Base-by-base conservation (phyloP, 2,329 filamentous ascomycete genomes). In the Monilinia fructicola region DNA sequence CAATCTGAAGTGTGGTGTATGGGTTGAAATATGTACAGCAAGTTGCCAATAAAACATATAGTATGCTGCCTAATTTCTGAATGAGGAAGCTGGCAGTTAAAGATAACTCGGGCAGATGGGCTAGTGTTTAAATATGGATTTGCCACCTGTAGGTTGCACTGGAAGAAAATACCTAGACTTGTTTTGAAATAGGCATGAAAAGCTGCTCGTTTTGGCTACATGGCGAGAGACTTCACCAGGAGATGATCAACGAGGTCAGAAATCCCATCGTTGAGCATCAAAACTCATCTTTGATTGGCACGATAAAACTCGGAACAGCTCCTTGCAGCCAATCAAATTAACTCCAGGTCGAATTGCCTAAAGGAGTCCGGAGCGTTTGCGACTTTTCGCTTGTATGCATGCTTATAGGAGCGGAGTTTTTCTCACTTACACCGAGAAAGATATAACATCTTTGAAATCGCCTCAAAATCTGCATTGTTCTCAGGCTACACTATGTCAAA, bases 321-420 rank as follows among this genome's bases (percentile, higher is more conserved):
- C 16, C 14, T n/a, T 60, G 26, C 56, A 18, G 56, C 56, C 56
- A 60, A 60, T 60, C 44, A 50, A 16, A 38, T 38, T 11, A 60
- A 60, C 56, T 50, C 56, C 56, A 23, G 7, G 28, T 11, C n/a
- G 42, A 48, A 14, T 58, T 53, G 48, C 62, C 62, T 38, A 64
- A 64, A 64, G 62, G 62, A 64, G 62, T 64, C 38, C 53, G 62
- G 62, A 64, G 62, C 28, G 16, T 12, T 60, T 23, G 21, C n/a
- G 31, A 26, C 28, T 50, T 48, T 50, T 60, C 56, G 44, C 56
- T 60, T 60, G 9, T 14, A 48, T 60, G 26, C 42, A 60, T 21
- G 48, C 31, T 35, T 35, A 48, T 60, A 60, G 56, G 56, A 60
- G 56, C 56, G 44, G 56, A 35, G 56, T 48, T 48, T 48, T 23